Evolutionary conservation across 179 eudicot genomes (phyloP).

Genomic region (Camellia oleifera): DNA sequence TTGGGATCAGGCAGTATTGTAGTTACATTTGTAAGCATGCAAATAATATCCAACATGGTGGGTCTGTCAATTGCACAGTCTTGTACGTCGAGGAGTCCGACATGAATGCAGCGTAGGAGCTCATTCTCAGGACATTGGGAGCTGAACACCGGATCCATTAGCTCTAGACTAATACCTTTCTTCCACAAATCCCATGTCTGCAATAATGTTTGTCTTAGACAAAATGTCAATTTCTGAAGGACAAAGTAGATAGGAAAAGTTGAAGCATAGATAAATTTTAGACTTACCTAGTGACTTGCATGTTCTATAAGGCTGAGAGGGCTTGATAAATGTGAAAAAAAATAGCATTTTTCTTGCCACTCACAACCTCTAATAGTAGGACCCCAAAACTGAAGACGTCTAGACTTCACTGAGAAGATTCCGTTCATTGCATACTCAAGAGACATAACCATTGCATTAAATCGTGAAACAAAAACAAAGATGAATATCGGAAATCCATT

Average conservation of each 20-base stretch:
- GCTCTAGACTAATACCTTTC: background rate
- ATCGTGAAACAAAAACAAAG: too few relatives aligned
- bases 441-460: background rate
- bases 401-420: too few relatives aligned
- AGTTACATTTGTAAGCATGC: conserved; percentile 13
- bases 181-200: background rate
- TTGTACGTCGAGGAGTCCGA: background rate
- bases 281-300: background rate
- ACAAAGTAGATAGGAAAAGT: too few relatives aligned
- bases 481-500: too few relatives aligned
- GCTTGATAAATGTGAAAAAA: too few relatives aligned
- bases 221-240: too few relatives aligned
- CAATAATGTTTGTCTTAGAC: background rate
- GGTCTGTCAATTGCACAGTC: background rate
- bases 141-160: background rate
- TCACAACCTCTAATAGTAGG: too few relatives aligned
- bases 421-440: background rate
- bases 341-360: too few relatives aligned
- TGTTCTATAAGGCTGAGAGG: background rate
- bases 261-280: too few relatives aligned
- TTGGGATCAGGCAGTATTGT: background rate
- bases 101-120: background rate
- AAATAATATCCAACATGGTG: conserved; percentile 5
- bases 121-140: background rate
- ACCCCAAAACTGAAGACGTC: background rate